Evolutionary conservation across 2,329 filamentous ascomycete genomes (phyloP).

Genomic region (Aspergillus jensenii): DNA sequence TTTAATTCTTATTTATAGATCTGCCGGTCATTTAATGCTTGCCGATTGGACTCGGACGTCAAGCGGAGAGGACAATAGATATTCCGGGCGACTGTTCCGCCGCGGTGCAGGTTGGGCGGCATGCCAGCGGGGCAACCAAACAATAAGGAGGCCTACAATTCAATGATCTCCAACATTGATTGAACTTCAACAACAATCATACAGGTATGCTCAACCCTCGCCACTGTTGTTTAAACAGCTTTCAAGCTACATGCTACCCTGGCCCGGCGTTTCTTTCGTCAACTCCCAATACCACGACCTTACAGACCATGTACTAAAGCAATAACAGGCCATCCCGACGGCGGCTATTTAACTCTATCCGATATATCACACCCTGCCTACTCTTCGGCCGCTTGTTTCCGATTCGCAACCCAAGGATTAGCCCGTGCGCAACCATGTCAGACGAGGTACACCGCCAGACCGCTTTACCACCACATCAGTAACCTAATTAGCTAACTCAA

Average conservation of each 20-base stretch:
- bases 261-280: neutral
- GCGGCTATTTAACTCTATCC: neutral
- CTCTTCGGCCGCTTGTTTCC: neutral
- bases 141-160: constrained; percentile 10
- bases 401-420: neutral
- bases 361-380: neutral
- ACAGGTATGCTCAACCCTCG: neutral
- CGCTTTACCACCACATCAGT: constrained; percentile 1
- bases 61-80: constrained; percentile 21
- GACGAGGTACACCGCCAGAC: constrained; percentile 39
- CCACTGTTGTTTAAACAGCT: neutral
- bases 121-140: constrained; percentile 17
- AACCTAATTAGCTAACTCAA: neutral
- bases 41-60: constrained; percentile 20
- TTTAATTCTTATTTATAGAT: constrained; percentile 2
- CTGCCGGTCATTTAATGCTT: neutral
- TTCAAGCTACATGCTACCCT: neutral
- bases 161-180: neutral
- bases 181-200: neutral
- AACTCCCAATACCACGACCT: neutral
- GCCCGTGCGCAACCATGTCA: constrained; percentile 34
- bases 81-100: constrained; percentile 22
- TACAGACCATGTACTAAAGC: neutral
- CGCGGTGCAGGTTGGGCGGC: constrained; percentile 8
- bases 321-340: neutral